Evolutionary conservation across 352 stramenopile genomes (phyloP), one percentile per base, ranked within the genome.

Genomic region (Phytophthora vignae): DNA sequence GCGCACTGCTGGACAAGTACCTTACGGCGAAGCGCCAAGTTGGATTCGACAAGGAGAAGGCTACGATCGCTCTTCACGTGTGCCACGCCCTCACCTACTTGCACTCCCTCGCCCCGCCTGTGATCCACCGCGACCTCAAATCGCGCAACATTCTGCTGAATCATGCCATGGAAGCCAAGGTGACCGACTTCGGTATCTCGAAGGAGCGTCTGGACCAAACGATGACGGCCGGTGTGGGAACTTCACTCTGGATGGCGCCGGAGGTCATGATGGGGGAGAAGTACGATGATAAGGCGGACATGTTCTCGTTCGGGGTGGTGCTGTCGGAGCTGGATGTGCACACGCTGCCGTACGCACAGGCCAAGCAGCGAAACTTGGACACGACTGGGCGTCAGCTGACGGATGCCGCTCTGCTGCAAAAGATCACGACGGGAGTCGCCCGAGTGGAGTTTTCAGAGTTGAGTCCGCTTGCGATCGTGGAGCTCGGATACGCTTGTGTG

Each of bases 101-200:
- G 62, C 62, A 69, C 54, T 63, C 54, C 19, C 42, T 69, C 0
- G 21, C 29, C 5, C 44, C 62, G 9, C 42, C 62, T 7, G 50
- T 68, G 12, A 81, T 88, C 62, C 80, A 88, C 64, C 77, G 80
- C n/a, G 80, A 85, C 60, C 67, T 88, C 55, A 85, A 88, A 57
- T 83, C 73, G 4, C 78, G 76, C 55, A 86, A 88, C 67, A 78
- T 88, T 25, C 61, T 88, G n/a, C 8, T 54, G 3, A 29, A 54
- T 10, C 19, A 54, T 2, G 21, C n/a, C 19, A 54, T 54, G 48
- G 42, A 49, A 49, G 42, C 42, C 5, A 49, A 49, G 42, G 15
- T 49, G 42, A 49, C 42, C 5, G 42, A 22, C 42, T 49, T 49
- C 9, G 42, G 42, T 7, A 49, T 49, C 42, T 49, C 42, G 15